Conservation (phyloP, 2,329 filamentous ascomycete genomes). For the Penicillium sp. region DNA sequence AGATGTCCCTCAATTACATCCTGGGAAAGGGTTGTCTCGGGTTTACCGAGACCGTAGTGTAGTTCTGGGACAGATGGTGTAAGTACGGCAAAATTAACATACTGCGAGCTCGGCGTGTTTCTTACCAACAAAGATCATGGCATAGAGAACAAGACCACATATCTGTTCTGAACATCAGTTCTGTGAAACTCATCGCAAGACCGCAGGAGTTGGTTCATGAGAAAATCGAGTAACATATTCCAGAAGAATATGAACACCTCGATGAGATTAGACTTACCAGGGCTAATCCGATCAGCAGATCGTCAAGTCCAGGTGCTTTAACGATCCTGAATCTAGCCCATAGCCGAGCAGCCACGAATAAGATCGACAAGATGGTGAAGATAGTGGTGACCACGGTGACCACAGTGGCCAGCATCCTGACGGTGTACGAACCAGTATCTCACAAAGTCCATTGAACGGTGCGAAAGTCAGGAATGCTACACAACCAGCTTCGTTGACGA, state of each 20-base stretch:
- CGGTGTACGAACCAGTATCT: not conserved
- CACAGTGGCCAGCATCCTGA: slow-evolving; percentile 20
- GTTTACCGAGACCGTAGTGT: slow-evolving; percentile 19
- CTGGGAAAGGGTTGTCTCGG: not conserved
- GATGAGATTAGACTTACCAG: slow-evolving; percentile 11
- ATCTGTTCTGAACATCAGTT: slow-evolving; percentile 3
- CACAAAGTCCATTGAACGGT: not conserved
- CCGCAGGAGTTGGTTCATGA: no score
- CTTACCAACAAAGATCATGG: slow-evolving; percentile 14
- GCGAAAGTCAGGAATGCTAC: no score
- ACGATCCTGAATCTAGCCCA: slow-evolving; percentile 20
- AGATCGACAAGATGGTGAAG: slow-evolving; percentile 16
- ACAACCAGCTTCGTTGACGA: no score
- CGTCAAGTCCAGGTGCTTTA: slow-evolving; percentile 23
- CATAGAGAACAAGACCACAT: slow-evolving; percentile 3
- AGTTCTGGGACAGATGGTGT: slow-evolving; percentile 10
- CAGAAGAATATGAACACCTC: not conserved
- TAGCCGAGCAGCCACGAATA: slow-evolving; percentile 20
- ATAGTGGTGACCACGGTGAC: slow-evolving; percentile 15
- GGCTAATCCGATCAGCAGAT: slow-evolving; percentile 20
- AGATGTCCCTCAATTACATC: slow-evolving; percentile 13
- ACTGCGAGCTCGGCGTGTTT: not conserved
- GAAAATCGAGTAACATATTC: not conserved
- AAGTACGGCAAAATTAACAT: not conserved
- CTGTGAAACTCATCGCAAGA: no score